These are phyloP conservation scores for Rhynchosporium secalis DNA, from an alignment of 2,329 filamentous ascomycete genomes.

Conservation along the genomic window DNA sequence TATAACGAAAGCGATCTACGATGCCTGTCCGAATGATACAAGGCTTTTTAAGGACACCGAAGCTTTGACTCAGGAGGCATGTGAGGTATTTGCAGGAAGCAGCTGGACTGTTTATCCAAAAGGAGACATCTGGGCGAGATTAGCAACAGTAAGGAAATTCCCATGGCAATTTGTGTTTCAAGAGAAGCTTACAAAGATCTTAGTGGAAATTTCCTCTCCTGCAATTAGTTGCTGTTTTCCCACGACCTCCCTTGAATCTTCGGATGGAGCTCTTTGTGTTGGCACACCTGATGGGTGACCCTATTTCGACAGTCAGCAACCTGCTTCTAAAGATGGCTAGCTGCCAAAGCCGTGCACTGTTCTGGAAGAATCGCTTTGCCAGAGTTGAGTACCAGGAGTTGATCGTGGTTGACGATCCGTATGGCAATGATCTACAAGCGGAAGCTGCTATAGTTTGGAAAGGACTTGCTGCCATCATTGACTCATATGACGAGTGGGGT, in stretches of 20 bases:
- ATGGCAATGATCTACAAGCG: constrained; percentile 58
- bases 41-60: constrained; percentile 6
- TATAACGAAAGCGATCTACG: constrained; percentile 15
- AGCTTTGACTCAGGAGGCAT: constrained; percentile 7
- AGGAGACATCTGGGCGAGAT: constrained; percentile 15
- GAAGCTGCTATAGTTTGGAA: constrained; percentile 66
- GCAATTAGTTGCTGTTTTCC: not conserved
- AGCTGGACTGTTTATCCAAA: constrained; percentile 10
- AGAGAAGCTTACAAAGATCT: not conserved
- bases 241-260: not conserved
- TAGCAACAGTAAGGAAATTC: constrained; percentile 7
- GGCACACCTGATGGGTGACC: constrained; percentile 16
- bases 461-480: constrained; percentile 34
- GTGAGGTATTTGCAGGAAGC: constrained; percentile 8
- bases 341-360: constrained; percentile 12
- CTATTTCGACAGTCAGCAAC: constrained; percentile 16
- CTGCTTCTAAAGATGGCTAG: constrained; percentile 16
- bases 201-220: not conserved
- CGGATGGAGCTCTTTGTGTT: constrained; percentile 12
- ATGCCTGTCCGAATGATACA: constrained; percentile 13
- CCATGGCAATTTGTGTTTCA: not conserved
- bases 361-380: constrained; percentile 9
- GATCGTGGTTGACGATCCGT: not conserved
- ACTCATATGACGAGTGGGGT: constrained; percentile 19
- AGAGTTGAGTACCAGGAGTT: not conserved